These are phyloP conservation scores for Sporisorium exsertum DNA, from an alignment of 1,284 basidiomycete species.

Conservation along the genomic window DNA sequence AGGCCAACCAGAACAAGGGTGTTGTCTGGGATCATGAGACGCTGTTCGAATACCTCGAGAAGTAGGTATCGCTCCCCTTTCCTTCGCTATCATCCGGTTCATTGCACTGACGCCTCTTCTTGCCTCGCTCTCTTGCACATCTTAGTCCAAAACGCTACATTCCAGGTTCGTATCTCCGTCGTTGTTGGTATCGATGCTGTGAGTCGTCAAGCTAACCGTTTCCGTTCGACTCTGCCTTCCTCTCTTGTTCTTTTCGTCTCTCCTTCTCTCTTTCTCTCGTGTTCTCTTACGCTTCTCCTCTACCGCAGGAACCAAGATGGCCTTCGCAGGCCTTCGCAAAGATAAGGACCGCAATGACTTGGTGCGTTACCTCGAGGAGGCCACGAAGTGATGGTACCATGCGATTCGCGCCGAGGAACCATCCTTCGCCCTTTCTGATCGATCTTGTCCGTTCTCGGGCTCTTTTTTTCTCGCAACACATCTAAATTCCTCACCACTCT, in stretches of 20 bases:
- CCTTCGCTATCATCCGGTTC: background rate
- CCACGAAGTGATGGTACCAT: slow-evolving; percentile 4
- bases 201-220: too few relatives aligned
- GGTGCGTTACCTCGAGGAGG: slow-evolving; percentile 28
- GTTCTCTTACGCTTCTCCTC: too few relatives aligned
- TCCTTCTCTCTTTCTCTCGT: too few relatives aligned
- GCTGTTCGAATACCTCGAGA: slow-evolving; percentile 93
- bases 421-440: background rate
- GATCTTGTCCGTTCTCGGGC: background rate
- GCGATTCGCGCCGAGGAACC: background rate
- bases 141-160: slow-evolving; percentile 73
- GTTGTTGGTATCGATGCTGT: too few relatives aligned
- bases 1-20: slow-evolving; percentile 92
- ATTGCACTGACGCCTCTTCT: background rate
- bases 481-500: too few relatives aligned
- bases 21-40: slow-evolving; percentile 84
- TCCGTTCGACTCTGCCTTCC: background rate
- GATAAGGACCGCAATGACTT: slow-evolving; percentile 68
- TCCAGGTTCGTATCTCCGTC: slow-evolving; percentile 44
- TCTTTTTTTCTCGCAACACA: background rate
- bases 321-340: slow-evolving; percentile 66
- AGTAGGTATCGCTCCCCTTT: slow-evolving; percentile 64
- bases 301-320: slow-evolving; percentile 28
- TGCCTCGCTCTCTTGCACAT: background rate
- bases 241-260: background rate